Percentiles rank a stretch among this genome's conserved stretches.
Evolutionary conservation across 805 yeast genomes (phyloP).

Genomic region (Zygosaccharomyces lentus): DNA sequence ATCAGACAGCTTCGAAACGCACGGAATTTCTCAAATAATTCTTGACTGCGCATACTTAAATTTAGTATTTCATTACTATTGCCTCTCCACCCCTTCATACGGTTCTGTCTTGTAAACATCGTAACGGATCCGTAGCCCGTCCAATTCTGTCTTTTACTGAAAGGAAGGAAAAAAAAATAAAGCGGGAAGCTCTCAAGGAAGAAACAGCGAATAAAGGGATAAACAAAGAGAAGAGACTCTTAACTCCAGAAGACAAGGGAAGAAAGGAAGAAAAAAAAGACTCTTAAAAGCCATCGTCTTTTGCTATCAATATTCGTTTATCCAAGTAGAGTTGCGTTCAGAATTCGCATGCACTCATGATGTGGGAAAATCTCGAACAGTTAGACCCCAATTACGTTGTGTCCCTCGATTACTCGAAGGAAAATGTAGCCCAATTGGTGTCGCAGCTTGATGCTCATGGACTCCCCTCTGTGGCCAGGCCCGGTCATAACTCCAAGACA

Average conservation of each 20-base stretch:
- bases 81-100: no score
- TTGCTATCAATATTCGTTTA: neutral
- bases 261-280: neutral
- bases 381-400: constrained; percentile 31
- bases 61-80: no score
- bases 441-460: constrained; percentile 29
- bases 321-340: neutral
- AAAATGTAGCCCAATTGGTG: constrained; percentile 22
- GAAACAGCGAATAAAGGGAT: neutral
- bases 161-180: neutral
- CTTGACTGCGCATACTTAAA: no score
- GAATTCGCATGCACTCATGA: constrained; percentile 4
- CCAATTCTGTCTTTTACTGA: neutral
- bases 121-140: no score
- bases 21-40: no score
- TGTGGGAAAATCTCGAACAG: constrained; percentile 19
- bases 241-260: neutral
- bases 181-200: neutral
- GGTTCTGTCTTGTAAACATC: no score
- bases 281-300: neutral
- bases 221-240: neutral
- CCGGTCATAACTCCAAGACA: constrained; percentile 21
- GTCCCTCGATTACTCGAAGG: constrained; percentile 24
- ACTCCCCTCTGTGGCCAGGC: constrained; percentile 23
- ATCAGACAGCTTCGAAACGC: no score